Evolutionary conservation across 192 early-diverging fungal genomes (phyloP), one percentile per base, ranked within the genome.

Genomic region (Entomortierella parvispora): DNA sequence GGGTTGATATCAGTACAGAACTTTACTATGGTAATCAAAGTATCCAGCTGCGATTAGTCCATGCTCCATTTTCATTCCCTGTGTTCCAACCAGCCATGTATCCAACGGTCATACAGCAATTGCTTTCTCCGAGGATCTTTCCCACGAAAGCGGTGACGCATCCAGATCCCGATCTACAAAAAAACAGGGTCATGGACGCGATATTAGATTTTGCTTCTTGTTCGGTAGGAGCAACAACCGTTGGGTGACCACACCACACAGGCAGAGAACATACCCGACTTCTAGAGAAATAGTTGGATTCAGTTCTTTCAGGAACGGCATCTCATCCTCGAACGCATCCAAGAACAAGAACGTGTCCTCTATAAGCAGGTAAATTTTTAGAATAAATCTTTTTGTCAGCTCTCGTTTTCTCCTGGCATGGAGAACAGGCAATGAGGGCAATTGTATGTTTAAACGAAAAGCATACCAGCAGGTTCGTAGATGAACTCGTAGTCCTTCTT

Each of bases 261-360:
- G n/a, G n/a, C n/a, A n/a, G n/a, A n/a, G n/a, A n/a, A n/a, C 72
- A 44, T 70, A 92, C 84, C 97, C 97, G 50, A 99, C 90, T 62
- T 99, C 97, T 12, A 97, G 82, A 48, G 92, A 93, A 5, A 96
- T 64, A 1, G 82, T 71, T 34, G 95, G 94, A 4, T 81, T 56
- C 0, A 84, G 58, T 11, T 74, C 78, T 22, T 85, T 82, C 42
- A 97, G 55, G 32, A 82, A 69, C 7, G 69, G 22, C 0, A 62
- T 78, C 52, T 97, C 95, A 52, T 85, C 82, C 62, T 97, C 95
- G n/a, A 99, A 87, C 3, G 93, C 92, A 74, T 97, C 96, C 28
- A 99, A 82, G 18, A 99, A 81, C 50, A 99, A 79, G 70, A 96
- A 99, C 0, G 95, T 95, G 77, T 99, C 97, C 84, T 99, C 96